These are phyloP conservation scores for Chimonanthus praecox DNA, from an alignment of 164 flowering plant species.

Conservation along the genomic window DNA sequence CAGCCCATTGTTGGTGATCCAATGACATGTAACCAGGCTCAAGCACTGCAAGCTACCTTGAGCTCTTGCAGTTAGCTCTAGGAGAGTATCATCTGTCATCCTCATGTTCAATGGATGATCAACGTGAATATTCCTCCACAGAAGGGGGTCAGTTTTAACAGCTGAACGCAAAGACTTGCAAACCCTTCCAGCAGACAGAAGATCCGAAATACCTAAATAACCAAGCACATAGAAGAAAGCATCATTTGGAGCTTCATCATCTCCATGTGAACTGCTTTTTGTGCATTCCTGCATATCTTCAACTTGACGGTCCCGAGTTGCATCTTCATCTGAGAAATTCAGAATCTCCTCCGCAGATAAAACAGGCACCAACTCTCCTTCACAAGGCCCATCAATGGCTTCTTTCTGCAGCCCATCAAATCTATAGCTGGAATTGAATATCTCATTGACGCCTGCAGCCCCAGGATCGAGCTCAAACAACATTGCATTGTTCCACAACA, in stretches of 20 bases:
- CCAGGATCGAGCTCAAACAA: constrained; percentile 34
- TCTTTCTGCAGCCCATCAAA: constrained; percentile 20
- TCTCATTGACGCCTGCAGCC: constrained; percentile 10
- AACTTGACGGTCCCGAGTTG: background rate
- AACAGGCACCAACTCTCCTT: constrained; percentile 18
- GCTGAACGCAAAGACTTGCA: constrained; percentile 49
- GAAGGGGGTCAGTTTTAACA: constrained; percentile 45
- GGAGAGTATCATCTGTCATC: constrained; percentile 67
- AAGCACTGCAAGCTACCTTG: constrained; percentile 60
- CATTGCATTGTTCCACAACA: constrained; percentile 54
- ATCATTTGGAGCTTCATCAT: constrained; percentile 45
- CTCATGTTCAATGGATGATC: constrained; percentile 65
- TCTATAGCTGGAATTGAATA: constrained; percentile 5
- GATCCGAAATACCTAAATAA: constrained; percentile 61
- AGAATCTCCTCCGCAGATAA: constrained; percentile 20
- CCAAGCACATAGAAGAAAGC: constrained; percentile 52
- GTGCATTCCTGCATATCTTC: constrained; percentile 5
- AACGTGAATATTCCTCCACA: constrained; percentile 76
- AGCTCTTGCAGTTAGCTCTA: constrained; percentile 54
- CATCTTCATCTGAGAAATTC: constrained; percentile 16
- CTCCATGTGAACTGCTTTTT: constrained; percentile 19
- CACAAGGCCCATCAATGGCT: constrained; percentile 9
- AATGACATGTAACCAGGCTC: constrained; percentile 62
- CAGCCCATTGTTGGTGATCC: constrained; percentile 73
- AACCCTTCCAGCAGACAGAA: constrained; percentile 56